These are phyloP conservation scores for Arthrobotrys megalospora DNA, from an alignment of 2,329 filamentous ascomycete species.

Conservation along the genomic window DNA sequence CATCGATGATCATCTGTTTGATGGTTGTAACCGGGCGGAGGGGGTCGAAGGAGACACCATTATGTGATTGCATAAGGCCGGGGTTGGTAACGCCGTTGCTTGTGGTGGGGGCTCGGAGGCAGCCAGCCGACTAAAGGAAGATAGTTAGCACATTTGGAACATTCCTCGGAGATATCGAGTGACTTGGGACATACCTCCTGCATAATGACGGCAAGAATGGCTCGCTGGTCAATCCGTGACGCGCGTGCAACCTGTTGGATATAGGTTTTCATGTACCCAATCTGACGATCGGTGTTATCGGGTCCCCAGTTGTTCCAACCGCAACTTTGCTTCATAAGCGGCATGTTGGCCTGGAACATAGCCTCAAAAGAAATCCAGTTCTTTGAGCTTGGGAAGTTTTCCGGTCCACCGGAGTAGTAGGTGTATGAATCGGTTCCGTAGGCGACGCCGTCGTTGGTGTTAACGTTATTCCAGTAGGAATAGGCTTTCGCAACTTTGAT, in stretches of 20 bases:
- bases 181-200: slow-evolving; percentile 65
- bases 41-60: slow-evolving; percentile 66
- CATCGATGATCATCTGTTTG: slow-evolving; percentile 65
- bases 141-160: slow-evolving; percentile 32
- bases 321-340: slow-evolving; percentile 55
- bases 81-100: slow-evolving; percentile 66
- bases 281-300: slow-evolving; percentile 49
- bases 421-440: slow-evolving; percentile 39
- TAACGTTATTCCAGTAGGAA: slow-evolving; percentile 38
- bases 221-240: slow-evolving; percentile 66
- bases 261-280: slow-evolving; percentile 46
- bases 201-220: slow-evolving; percentile 69
- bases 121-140: slow-evolving; percentile 65
- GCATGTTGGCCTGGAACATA: slow-evolving; percentile 54
- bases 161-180: slow-evolving; percentile 11
- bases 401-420: slow-evolving; percentile 44
- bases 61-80: slow-evolving; percentile 68
- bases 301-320: slow-evolving; percentile 60
- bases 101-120: slow-evolving; percentile 67
- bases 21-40: slow-evolving; percentile 61
- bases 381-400: slow-evolving; percentile 38
- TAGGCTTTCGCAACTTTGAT: slow-evolving; percentile 35
- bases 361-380: slow-evolving; percentile 60
- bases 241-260: slow-evolving; percentile 56
- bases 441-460: slow-evolving; percentile 30